A percentile compares a stretch with the other conserved stretches of the same genome.
These are phyloP conservation scores for Ehretia macrophylla DNA, from an alignment of 257 asterid species.

Conservation along the genomic window DNA sequence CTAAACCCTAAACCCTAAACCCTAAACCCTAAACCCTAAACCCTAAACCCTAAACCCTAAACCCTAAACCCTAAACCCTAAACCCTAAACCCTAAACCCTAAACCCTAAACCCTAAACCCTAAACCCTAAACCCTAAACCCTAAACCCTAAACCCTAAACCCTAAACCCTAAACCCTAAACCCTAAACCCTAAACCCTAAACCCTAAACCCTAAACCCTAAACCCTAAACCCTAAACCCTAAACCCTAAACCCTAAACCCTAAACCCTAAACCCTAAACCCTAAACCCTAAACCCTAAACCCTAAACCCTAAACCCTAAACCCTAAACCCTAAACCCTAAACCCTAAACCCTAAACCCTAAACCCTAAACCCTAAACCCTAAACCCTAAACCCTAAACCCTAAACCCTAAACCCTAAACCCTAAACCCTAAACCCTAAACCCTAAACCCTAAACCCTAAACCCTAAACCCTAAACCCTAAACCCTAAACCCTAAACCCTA, in stretches of 20 bases:
- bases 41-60: constrained; percentile 4
- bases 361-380: too few species aligned
- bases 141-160: constrained; percentile 1
- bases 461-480: too few species aligned
- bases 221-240: constrained; percentile 2
- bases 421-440: too few species aligned
- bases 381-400: too few species aligned
- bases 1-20: constrained; percentile 5
- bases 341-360: too few species aligned
- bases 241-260: constrained; percentile 5
- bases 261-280: constrained; percentile 5
- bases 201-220: constrained; percentile 2
- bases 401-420: too few species aligned
- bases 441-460: too few species aligned
- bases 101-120: constrained; percentile 3
- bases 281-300: not conserved
- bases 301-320: too few species aligned
- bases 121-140: constrained; percentile 1
- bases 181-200: constrained; percentile 2
- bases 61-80: constrained; percentile 3
- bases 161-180: constrained; percentile 1
- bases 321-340: too few species aligned
- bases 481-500: too few species aligned
- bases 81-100: constrained; percentile 2
- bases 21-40: constrained; percentile 5